Base-by-base conservation (phyloP, 1,139 yeast genomes). In the Spathaspora sp. region DNA sequence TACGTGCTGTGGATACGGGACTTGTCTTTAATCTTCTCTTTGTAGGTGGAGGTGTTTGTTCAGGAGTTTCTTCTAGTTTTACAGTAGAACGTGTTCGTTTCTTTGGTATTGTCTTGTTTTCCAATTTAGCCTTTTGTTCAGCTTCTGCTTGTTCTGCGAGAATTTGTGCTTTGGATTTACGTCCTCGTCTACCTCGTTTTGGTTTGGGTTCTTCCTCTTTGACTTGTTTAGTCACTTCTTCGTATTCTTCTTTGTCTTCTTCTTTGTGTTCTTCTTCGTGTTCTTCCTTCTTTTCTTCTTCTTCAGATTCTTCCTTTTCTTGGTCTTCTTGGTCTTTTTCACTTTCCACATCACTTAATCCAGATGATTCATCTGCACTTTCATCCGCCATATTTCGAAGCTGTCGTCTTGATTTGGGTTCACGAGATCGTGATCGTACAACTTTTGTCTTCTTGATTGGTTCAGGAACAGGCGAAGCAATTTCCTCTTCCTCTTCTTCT, bases 341-440 rank as follows among this genome's bases (percentile, higher is more conserved):
- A 16, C 40, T 34, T 5, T 34, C 43, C 27, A 38, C 29, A 38
- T 38, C 40, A 25, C 40, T 38, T 17, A 38, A 25, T 8, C 40
- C 40, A n/a, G 40, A 38, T n/a, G 40, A 34, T 34, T 42, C 44
- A 4, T 25, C 26, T 15, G 31, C 41, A n/a, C 31, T 38, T 26
- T 31, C 27, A 10, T 25, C 43, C 10, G 8, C 23, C 79, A 86
- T 20, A 78, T 52, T 40, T 65, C 73, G 51, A 81, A 86, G 15
- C 42, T 31, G 49, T 39, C 41, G 47, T 13, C 20, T 39, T 10
- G 39, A 25, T 25, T 43, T 41, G 4, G 44, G 8, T 23, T 41
- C 45, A 27, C 54, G 44, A 31, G 43, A 20, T 24, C 42, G 42
- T 24, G 46, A 43, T 10, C 47, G 39, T 25, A 34, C 42, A 34